Evolutionary conservation across 2,329 filamentous ascomycete genomes (phyloP), one percentile per base, ranked within the genome.

Genomic region (Huntiella decipiens): DNA sequence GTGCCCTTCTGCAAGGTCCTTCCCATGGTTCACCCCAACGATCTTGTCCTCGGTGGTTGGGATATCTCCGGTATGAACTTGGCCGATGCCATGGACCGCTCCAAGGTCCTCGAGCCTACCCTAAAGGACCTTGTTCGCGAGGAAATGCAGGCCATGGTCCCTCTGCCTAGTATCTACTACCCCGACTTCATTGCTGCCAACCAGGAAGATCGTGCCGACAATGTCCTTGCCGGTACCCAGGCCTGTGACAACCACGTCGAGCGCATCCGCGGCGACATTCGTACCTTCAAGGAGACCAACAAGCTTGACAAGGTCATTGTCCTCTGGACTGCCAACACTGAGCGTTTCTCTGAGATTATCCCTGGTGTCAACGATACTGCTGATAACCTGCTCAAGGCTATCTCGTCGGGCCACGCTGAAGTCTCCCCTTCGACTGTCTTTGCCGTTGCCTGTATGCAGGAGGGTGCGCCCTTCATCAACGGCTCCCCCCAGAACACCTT

Each of bases 401-500:
- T 98, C 60, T 79, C 88, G 65, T 61, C 70, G 52, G 86, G 88
- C 38, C 86, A 98, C 60, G 74, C 79, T 52, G 91, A 98, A 60
- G 74, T 98, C n/a, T 74, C 91, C 12, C 91, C 91, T 28, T 96
- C 91, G 16, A 96, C 88, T 43, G 74, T 98, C 56, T 98, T 98
- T 57, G 86, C 91, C 8, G 84, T 98, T 45, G 88, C 91, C 44
- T 91, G 77, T 59, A 94, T 96, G 57, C 74, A 95, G 37, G 91
- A 98, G 61, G 71, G 76, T 32, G 74, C 77, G 10, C 88, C 91
- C 3, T 98, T 98, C 71, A 95, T 98, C 78, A 98, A 98, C 64
- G 91, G 91, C 49, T 98, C 91, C 52, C 91, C 91, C 32, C 91
- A 98, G 66, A 98, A 98, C 73, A 98, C 91, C 38, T 96, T 98